A percentile compares a stretch with the other conserved stretches of the same genome.
phyloP scores from a whole-genome alignment of 257 asterid species.

The Nicotiana paniculata region DNA sequence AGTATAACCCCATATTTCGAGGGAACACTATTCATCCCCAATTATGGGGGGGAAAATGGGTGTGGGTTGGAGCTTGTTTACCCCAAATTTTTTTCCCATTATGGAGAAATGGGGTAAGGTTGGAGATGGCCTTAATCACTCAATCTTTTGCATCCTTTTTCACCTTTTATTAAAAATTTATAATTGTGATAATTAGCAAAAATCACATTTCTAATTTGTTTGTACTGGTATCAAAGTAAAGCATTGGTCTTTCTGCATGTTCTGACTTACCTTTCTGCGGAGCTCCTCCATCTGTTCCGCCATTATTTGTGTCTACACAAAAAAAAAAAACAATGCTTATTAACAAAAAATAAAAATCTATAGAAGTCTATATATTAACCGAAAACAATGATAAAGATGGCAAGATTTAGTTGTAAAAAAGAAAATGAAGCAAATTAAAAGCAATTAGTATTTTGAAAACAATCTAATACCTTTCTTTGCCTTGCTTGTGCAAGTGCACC shows the following conservation, averaged over 20 bases:
- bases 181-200: background rate
- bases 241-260: background rate
- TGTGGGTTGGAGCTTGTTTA: no score
- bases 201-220: no score
- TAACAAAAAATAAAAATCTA: background rate
- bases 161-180: background rate
- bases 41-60: no score
- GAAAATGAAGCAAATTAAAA: no score
- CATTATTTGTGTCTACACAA: constrained; percentile 67
- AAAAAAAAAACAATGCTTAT: background rate
- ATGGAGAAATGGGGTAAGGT: no score
- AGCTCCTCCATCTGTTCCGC: constrained; percentile 88
- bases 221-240: background rate
- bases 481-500: constrained; percentile 80
- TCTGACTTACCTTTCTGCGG: constrained; percentile 57
- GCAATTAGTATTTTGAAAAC: background rate
- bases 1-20: no score
- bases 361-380: no score
- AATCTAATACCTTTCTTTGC: constrained; percentile 67
- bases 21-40: no score
- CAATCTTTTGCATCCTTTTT: background rate
- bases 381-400: no score
- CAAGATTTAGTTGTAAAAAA: background rate
- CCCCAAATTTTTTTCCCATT: no score
- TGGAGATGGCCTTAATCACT: background rate